Evolutionary conservation across 2,329 filamentous ascomycete species (phyloP).

Genomic region (Bimuria novae-zelandiae): DNA sequence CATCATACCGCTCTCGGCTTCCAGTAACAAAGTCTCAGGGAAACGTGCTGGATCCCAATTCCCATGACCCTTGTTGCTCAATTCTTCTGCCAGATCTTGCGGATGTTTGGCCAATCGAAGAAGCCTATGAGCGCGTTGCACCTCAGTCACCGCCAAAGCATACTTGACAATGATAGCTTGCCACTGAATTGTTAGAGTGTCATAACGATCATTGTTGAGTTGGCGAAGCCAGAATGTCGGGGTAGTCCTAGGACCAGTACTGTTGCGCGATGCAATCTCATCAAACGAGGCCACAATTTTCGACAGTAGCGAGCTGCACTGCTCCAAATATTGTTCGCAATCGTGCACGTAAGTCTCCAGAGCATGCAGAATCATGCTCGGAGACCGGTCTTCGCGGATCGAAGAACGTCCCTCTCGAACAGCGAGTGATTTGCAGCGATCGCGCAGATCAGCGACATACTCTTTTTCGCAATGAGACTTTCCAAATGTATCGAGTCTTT

Average conservation of each 20-base stretch:
- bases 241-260: slow-evolving; percentile 24
- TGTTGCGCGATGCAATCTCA: slow-evolving; percentile 6
- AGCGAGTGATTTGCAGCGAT: slow-evolving; percentile 24
- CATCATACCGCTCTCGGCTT: slow-evolving; percentile 65
- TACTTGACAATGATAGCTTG: slow-evolving; percentile 27
- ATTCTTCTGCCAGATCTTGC: slow-evolving; percentile 37
- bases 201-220: slow-evolving; percentile 24
- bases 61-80: slow-evolving; percentile 57
- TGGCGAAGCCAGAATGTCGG: slow-evolving; percentile 32
- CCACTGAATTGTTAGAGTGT: slow-evolving; percentile 26
- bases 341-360: slow-evolving; percentile 15
- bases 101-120: slow-evolving; percentile 15
- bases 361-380: background rate
- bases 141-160: slow-evolving; percentile 29
- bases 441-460: slow-evolving; percentile 24
- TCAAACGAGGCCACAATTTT: slow-evolving; percentile 4
- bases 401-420: background rate
- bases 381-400: background rate
- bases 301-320: slow-evolving; percentile 10
- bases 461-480: slow-evolving; percentile 18
- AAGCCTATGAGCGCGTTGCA: slow-evolving; percentile 39
- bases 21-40: slow-evolving; percentile 67
- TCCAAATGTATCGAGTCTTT: background rate
- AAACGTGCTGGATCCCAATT: slow-evolving; percentile 59
- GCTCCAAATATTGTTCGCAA: slow-evolving; percentile 18